These are phyloP conservation scores for Coniochaeta ligniaria DNA, from an alignment of 2,329 filamentous ascomycete species.

Conservation along the genomic window DNA sequence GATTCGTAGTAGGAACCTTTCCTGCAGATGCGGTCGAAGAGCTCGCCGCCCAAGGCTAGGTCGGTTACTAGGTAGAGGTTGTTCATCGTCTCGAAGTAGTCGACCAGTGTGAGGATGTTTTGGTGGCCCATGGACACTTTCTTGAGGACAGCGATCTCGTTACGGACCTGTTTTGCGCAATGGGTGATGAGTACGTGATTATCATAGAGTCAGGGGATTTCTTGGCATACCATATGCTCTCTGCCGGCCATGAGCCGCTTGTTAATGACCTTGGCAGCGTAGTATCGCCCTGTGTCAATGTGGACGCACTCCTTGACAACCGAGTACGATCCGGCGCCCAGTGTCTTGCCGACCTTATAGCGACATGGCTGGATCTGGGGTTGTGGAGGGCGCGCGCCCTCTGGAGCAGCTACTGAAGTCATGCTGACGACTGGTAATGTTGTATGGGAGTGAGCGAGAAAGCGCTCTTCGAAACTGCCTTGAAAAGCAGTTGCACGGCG, in stretches of 20 bases:
- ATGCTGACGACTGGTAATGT: background rate
- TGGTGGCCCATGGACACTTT: constrained; percentile 98
- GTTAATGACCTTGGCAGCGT: constrained; percentile 99
- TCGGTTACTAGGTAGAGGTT: constrained; percentile 98
- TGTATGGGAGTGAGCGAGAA: background rate
- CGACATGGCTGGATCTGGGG: constrained; percentile 86
- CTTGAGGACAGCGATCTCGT: constrained; percentile 96
- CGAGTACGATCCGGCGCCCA: constrained; percentile 94
- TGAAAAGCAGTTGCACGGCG: background rate
- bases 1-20: constrained; percentile 99
- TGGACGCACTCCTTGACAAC: constrained; percentile 99
- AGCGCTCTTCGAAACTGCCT: background rate
- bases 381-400: constrained; percentile 15
- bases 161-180: constrained; percentile 68
- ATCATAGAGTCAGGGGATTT: background rate
- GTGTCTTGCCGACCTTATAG: constrained; percentile 97
- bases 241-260: constrained; percentile 95
- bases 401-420: constrained; percentile 8
- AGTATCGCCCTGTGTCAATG: constrained; percentile 95
- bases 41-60: constrained; percentile 88
- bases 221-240: constrained; percentile 79
- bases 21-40: constrained; percentile 97
- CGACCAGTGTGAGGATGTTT: constrained; percentile 94
- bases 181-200: no score
- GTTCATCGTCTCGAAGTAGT: constrained; percentile 99